Evolutionary conservation across 768 basidiomycete genomes (phyloP).

Genomic region (Clitopilus hobsonii): DNA sequence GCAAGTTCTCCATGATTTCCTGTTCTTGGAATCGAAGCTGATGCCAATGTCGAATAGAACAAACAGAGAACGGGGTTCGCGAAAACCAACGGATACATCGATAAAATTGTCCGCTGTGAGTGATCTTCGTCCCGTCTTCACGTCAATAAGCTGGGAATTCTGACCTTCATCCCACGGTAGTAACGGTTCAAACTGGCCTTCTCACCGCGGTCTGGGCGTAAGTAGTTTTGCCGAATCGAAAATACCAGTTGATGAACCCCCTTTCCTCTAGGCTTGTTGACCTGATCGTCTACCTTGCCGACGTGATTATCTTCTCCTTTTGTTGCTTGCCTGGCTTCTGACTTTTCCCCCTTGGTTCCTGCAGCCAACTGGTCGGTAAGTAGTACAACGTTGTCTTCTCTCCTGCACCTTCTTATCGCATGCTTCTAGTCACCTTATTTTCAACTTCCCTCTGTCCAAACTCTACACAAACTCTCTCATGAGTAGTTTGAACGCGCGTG

Average conservation of each 20-base stretch:
- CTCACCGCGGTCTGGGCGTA: slow-evolving; percentile 24
- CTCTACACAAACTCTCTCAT: slow-evolving; percentile 37
- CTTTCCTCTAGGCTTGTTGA: slow-evolving; percentile 15
- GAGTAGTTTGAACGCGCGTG: slow-evolving; percentile 31
- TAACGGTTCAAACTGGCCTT: slow-evolving; percentile 28
- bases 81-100: slow-evolving; percentile 32
- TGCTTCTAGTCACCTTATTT: slow-evolving; percentile 26
- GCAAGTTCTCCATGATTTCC: slow-evolving; percentile 17
- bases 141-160: neutral
- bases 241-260: neutral
- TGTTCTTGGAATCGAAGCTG: neutral
- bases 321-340: neutral
- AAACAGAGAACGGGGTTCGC: slow-evolving; percentile 33
- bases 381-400: neutral
- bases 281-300: slow-evolving; percentile 21
- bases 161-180: slow-evolving; percentile 9
- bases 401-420: neutral
- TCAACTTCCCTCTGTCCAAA: slow-evolving; percentile 34
- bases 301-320: slow-evolving; percentile 7
- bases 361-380: slow-evolving; percentile 20
- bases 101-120: slow-evolving; percentile 32
- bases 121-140: neutral
- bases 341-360: neutral
- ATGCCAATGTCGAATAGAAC: slow-evolving; percentile 18
- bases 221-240: neutral